Conservation (phyloP, 805 yeast species). For the Maudiozyma turicensis region DNA sequence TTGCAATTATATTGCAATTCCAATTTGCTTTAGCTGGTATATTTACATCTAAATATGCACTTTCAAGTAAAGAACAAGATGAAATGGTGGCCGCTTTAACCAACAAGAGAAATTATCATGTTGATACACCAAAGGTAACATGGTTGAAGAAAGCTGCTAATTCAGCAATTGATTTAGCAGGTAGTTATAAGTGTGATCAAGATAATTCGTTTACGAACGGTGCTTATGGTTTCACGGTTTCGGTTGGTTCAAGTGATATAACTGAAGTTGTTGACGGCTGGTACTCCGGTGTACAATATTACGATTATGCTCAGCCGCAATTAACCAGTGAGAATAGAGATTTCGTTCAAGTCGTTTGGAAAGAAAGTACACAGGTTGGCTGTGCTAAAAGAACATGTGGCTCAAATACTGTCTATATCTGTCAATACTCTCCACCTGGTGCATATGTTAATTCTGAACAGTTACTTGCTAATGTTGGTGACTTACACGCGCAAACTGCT, state of each 20-base stretch:
- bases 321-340: not conserved
- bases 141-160: not conserved
- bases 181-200: not conserved
- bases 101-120: conserved; percentile 1
- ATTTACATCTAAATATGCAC: not conserved
- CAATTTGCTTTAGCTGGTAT: not conserved
- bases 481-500: not conserved
- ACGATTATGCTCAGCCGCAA: not conserved
- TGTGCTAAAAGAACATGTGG: not conserved
- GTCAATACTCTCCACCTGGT: not conserved
- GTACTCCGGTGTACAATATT: not conserved
- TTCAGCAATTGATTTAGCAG: not conserved
- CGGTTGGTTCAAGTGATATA: not conserved
- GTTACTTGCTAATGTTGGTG: not conserved
- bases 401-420: not conserved
- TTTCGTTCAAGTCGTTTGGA: not conserved
- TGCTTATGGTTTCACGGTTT: not conserved
- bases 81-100: not conserved
- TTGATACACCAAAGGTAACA: not conserved
- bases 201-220: not conserved
- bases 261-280: not conserved
- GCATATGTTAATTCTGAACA: not conserved
- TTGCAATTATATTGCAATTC: no score
- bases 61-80: not conserved
- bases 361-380: not conserved